Evolutionary conservation across 1,139 yeast genomes (phyloP).

Genomic region (Suhomyces bokatorum): DNA sequence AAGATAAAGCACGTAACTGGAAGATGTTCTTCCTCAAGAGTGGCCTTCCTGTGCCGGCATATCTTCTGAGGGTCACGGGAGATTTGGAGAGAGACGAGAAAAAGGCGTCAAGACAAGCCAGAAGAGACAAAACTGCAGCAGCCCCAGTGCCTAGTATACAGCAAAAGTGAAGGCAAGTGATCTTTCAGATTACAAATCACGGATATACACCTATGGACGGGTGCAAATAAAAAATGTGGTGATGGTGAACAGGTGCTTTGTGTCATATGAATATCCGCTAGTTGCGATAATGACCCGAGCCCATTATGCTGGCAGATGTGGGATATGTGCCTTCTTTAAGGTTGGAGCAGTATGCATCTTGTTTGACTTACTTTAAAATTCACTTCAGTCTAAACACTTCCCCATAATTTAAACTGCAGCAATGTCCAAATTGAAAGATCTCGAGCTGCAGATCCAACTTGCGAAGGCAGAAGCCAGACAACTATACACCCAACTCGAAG

Average conservation of each 20-base stretch:
- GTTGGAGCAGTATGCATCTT: background rate
- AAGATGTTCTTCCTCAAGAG: slow-evolving; percentile 79
- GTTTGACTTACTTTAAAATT: background rate
- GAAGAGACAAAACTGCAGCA: slow-evolving; percentile 43
- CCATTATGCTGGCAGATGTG: background rate
- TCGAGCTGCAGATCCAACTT: slow-evolving; percentile 24
- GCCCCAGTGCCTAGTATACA: slow-evolving; percentile 36
- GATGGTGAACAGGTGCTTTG: background rate
- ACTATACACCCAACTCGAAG: slow-evolving; percentile 51
- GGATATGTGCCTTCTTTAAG: background rate
- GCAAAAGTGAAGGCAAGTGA: too few species aligned
- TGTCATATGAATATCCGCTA: background rate
- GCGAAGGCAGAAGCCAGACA: slow-evolving; percentile 51
- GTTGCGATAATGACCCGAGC: background rate
- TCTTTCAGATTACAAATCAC: background rate
- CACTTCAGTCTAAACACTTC: background rate
- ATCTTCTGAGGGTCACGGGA: slow-evolving; percentile 82
- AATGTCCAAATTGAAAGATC: background rate
- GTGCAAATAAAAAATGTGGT: background rate
- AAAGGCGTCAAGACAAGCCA: slow-evolving; percentile 23
- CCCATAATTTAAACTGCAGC: background rate
- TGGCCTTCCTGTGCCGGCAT: slow-evolving; percentile 72
- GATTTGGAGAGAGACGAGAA: slow-evolving; percentile 63
- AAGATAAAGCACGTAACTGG: slow-evolving; percentile 95
- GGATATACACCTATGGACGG: background rate